These are phyloP conservation scores for Arxiozyma telluris DNA, from an alignment of 1,139 yeast species.

Conservation along the genomic window DNA sequence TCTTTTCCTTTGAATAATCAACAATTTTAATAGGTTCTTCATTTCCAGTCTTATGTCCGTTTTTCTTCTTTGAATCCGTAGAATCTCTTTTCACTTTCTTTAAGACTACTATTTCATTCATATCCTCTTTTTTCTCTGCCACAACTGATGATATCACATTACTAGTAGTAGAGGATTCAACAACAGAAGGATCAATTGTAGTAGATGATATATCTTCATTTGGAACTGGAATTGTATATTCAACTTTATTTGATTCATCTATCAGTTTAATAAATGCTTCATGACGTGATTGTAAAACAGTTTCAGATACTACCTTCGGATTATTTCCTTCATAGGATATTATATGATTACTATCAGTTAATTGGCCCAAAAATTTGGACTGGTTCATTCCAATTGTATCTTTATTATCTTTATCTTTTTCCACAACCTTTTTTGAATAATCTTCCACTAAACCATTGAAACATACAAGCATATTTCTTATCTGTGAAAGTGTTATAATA, in stretches of 20 bases:
- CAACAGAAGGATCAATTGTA: background rate
- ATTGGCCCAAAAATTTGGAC: conserved; percentile 9
- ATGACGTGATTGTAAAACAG: conserved; percentile 3
- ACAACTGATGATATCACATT: background rate
- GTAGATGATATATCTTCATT: background rate
- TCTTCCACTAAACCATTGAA: background rate
- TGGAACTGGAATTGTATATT: conserved; percentile 6
- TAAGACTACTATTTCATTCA: conserved; percentile 49
- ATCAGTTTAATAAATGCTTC: conserved; percentile 2
- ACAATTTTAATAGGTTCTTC: conserved; percentile 28
- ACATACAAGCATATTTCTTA: background rate
- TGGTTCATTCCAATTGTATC: background rate
- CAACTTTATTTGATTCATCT: conserved; percentile 6
- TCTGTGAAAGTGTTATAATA: conserved; percentile 4
- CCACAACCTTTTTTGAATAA: background rate
- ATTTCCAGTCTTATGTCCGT: conserved; percentile 6
- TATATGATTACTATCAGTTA: background rate
- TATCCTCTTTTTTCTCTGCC: conserved; percentile 15
- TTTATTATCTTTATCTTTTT: background rate
- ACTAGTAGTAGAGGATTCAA: conserved; percentile 3
- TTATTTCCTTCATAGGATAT: conserved; percentile 5
- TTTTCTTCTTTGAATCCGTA: conserved; percentile 10
- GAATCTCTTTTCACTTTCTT: conserved; percentile 24
- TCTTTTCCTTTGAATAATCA: conserved; percentile 44
- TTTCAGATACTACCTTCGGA: background rate